Percentiles rank a stretch among this genome's conserved stretches.
Evolutionary conservation across 805 yeast species (phyloP).

Genomic region (Candida railenensis): DNA sequence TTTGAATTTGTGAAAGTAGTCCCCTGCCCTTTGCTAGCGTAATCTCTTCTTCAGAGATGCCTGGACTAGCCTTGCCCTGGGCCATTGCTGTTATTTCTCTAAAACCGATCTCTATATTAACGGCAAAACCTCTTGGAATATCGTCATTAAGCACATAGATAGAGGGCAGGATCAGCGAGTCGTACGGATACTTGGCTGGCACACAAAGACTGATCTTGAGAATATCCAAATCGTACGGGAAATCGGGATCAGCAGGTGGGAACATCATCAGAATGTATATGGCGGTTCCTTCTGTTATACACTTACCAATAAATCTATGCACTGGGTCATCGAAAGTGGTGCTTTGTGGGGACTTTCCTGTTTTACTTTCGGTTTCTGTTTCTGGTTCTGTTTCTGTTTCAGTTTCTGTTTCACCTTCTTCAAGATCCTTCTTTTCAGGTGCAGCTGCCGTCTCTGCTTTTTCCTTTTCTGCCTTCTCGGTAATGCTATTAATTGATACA

Average conservation of each 20-base stretch:
- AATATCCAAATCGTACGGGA: slow-evolving; percentile 61
- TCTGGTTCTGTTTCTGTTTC: too few relatives aligned
- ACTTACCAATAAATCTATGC: background rate
- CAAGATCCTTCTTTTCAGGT: too few relatives aligned
- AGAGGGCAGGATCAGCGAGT: slow-evolving; percentile 34
- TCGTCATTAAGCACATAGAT: slow-evolving; percentile 62
- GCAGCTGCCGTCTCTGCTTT: background rate
- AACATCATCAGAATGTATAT: slow-evolving; percentile 46
- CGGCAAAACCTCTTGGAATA: slow-evolving; percentile 66
- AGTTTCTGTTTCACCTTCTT: too few relatives aligned
- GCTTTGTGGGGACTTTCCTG: background rate
- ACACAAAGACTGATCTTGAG: slow-evolving; percentile 53
- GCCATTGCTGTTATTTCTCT: slow-evolving; percentile 37
- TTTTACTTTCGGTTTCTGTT: too few relatives aligned
- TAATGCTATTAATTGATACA: slow-evolving; percentile 11
- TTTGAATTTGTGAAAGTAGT: slow-evolving; percentile 51
- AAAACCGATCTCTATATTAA: slow-evolving; percentile 69
- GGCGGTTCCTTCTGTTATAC: slow-evolving; percentile 3
- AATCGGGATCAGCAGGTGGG: slow-evolving; percentile 68
- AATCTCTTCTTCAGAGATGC: slow-evolving; percentile 21
- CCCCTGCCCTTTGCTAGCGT: slow-evolving; percentile 47
- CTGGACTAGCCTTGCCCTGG: slow-evolving; percentile 16
- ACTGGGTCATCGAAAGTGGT: slow-evolving; percentile 3
- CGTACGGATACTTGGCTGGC: slow-evolving; percentile 55
- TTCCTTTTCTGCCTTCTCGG: slow-evolving; percentile 8